Percentiles rank a stretch among this genome's conserved stretches.
Evolutionary conservation across 768 basidiomycete species (phyloP).

Genomic region (Suillus variegatus): DNA sequence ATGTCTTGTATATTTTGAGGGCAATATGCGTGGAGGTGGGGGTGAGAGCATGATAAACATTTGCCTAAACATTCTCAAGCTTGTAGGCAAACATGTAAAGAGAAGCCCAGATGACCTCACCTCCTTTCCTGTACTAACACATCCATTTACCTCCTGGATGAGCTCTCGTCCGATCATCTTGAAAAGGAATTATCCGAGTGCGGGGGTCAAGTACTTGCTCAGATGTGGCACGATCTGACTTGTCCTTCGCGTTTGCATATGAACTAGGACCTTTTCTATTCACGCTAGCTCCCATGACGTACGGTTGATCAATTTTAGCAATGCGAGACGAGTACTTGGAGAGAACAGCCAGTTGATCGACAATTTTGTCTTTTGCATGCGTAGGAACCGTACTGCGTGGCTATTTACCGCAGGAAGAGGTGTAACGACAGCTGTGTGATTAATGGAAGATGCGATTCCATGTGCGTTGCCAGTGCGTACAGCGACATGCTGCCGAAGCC

Average conservation of each 20-base stretch:
- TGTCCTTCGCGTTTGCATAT: constrained; percentile 89
- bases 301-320: constrained; percentile 74
- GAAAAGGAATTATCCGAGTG: constrained; percentile 89
- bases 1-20: constrained; percentile 98
- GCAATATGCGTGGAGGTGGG: constrained; percentile 67
- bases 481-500: constrained; percentile 87
- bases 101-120: constrained; percentile 40
- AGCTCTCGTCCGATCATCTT: constrained; percentile 94
- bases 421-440: constrained; percentile 52
- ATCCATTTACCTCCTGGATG: constrained; percentile 90
- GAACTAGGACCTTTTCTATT: constrained; percentile 93
- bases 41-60: constrained; percentile 90
- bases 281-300: constrained; percentile 67
- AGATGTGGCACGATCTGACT: constrained; percentile 93
- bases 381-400: constrained; percentile 40
- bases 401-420: constrained; percentile 71
- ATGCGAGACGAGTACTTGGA: constrained; percentile 78
- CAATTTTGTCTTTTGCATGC: constrained; percentile 56
- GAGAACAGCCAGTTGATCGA: constrained; percentile 72
- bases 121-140: constrained; percentile 98
- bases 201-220: constrained; percentile 97
- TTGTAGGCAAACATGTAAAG: constrained; percentile 33
- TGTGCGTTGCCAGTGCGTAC: constrained; percentile 74
- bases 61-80: constrained; percentile 52
- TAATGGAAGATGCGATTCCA: constrained; percentile 54